A percentile compares a stretch with the other conserved stretches of the same genome.
Conservation (phyloP, 2,329 filamentous ascomycete genomes). For the Cordyceps farinosa region DNA sequence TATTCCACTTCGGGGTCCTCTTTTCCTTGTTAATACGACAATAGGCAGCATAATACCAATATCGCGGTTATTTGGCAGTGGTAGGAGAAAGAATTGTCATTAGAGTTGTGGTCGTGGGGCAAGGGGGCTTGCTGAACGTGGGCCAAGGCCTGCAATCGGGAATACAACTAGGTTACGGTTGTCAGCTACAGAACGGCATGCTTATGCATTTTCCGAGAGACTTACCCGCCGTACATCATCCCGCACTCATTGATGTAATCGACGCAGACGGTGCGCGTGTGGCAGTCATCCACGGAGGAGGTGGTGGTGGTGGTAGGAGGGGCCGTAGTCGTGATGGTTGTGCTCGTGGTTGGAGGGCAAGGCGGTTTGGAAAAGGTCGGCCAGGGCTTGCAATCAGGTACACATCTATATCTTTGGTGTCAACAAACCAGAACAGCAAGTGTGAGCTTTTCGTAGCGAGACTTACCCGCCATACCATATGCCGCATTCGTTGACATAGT, state of each 20-base stretch:
- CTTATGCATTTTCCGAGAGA: not conserved
- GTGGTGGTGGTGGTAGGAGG: not conserved
- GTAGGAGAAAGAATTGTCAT: not conserved
- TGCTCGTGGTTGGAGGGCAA: slow-evolving; percentile 19
- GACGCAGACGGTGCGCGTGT: slow-evolving; percentile 9
- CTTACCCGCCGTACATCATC: slow-evolving; percentile 24
- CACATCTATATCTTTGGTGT: slow-evolving; percentile 20
- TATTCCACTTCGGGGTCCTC: not conserved
- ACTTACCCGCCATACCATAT: slow-evolving; percentile 26
- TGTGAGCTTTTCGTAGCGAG: not conserved
- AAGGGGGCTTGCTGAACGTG: slow-evolving; percentile 21
- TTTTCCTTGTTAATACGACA: not conserved
- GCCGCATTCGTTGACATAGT: slow-evolving; percentile 26
- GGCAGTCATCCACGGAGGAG: not conserved
- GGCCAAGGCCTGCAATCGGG: slow-evolving; percentile 17
- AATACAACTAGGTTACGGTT: slow-evolving; percentile 18
- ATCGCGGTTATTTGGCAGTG: not conserved
- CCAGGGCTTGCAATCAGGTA: slow-evolving; percentile 25
- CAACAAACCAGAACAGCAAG: not conserved
- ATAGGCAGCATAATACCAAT: too few species aligned
- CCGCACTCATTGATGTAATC: slow-evolving; percentile 14
- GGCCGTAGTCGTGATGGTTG: not conserved
- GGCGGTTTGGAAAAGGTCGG: slow-evolving; percentile 19
- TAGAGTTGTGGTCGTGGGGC: slow-evolving; percentile 12
- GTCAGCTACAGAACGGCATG: slow-evolving; percentile 14